Base-by-base conservation (phyloP, 2,329 filamentous ascomycete genomes). In the Stenocarpella maydis region DNA sequence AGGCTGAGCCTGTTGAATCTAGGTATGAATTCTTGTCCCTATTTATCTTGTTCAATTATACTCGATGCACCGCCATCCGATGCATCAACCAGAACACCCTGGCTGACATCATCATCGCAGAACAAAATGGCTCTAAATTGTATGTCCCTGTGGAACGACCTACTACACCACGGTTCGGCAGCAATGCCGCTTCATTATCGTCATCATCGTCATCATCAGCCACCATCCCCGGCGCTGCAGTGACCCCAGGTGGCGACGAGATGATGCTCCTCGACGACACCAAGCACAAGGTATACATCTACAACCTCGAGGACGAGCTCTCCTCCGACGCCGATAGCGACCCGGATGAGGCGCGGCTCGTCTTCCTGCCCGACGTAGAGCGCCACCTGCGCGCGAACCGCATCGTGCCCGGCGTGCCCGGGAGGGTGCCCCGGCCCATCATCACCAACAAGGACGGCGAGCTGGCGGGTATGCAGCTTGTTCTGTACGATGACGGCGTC, bases 191-290 rank as follows among this genome's bases (percentile, higher is more conserved):
- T 6, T 21, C 58, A 3, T 61, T 17, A 77, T 69, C 63, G 71
- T 69, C 21, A 6, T 68, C 63, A 9, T 34, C 31, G 9, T 34
- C 31, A 34, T 34, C 31, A 34, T 34, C 31, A 34, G 10, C 65
- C 19, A 75, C 65, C 55, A 75, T 72, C 67, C 72, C 63, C 65
- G 71, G 70, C 61, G 67, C 43, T 52, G 34, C 34, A 28, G 52
- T 52, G 34, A 54, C 45, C 72, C 65, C 73, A 58, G 76, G 77
- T 24, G 82, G 88, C 72, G 91, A 94, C 74, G 77, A 80, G 68
- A 98, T 98, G 69, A 98, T 98, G 95, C 87, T 92, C 69, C 78
- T 98, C 71, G 95, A 98, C 81, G 91, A 97, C 80, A 91, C 92
- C 39, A 92, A 92, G 75, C 86, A 97, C 82, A 93, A 92, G 77